phyloP scores from a whole-genome alignment of 2,329 filamentous ascomycete species.

The Trematosphaeria pertusa region DNA sequence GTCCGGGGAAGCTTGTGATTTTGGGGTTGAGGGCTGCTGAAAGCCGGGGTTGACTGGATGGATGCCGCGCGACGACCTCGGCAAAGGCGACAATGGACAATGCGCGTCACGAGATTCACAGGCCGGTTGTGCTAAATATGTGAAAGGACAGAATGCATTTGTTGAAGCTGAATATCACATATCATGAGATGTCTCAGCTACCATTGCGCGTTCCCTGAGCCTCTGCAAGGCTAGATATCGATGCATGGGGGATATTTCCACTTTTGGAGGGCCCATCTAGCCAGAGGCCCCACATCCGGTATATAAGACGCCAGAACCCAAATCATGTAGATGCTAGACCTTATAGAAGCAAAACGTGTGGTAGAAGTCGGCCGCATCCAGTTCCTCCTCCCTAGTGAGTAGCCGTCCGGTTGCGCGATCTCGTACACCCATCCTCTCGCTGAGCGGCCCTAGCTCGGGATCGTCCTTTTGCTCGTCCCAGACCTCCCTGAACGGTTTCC shows the following conservation, averaged over 20 bases:
- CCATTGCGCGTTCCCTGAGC: no score
- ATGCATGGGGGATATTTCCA: slow-evolving; percentile 5
- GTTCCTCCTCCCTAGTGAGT: slow-evolving; percentile 81
- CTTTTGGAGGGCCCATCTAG: background rate
- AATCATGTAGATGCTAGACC: no score
- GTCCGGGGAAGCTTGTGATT: slow-evolving; percentile 27
- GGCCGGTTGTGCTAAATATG: no score
- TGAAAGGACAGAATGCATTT: no score
- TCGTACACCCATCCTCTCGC: slow-evolving; percentile 94
- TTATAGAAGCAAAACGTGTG: slow-evolving; percentile 98
- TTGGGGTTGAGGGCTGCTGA: background rate
- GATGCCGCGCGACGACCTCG: slow-evolving; percentile 25
- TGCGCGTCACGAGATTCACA: background rate
- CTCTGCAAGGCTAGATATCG: no score
- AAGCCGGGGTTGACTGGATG: no score
- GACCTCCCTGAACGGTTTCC: slow-evolving; percentile 87
- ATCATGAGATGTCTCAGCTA: no score
- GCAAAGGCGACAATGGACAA: slow-evolving; percentile 14
- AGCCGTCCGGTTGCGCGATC: slow-evolving; percentile 71
- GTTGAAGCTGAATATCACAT: no score
- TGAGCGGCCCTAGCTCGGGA: slow-evolving; percentile 77
- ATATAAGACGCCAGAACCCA: no score
- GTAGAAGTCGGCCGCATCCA: slow-evolving; percentile 86
- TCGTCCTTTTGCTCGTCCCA: slow-evolving; percentile 94
- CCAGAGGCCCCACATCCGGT: slow-evolving; percentile 10